These are phyloP conservation scores for Kodamaea sp. DNA, from an alignment of 1,139 yeast species.

Conservation along the genomic window DNA sequence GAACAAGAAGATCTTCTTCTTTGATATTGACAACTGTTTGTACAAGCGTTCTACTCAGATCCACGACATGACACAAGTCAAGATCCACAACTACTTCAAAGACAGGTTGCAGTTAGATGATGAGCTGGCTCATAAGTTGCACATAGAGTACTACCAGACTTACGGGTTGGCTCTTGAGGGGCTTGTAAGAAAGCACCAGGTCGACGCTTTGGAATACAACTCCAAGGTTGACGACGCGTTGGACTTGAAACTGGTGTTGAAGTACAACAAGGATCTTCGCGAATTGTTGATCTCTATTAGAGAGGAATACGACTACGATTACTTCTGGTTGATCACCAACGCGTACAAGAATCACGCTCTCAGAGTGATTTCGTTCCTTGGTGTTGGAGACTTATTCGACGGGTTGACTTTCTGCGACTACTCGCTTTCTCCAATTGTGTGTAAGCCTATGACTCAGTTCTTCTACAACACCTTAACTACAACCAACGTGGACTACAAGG, in stretches of 20 bases:
- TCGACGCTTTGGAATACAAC: slow-evolving; percentile 88
- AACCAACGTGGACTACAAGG: slow-evolving; percentile 58
- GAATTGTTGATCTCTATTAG: slow-evolving; percentile 50
- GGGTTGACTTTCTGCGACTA: slow-evolving; percentile 95
- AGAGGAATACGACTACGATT: slow-evolving; percentile 33
- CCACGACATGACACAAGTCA: slow-evolving; percentile 84
- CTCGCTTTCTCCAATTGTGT: slow-evolving; percentile 60
- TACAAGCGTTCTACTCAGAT: slow-evolving; percentile 73
- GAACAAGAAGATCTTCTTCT: slow-evolving; percentile 63
- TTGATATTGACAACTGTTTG: slow-evolving; percentile 91
- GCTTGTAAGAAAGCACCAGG: slow-evolving; percentile 74
- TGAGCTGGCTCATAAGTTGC: slow-evolving; percentile 75
- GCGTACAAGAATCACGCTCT: slow-evolving; percentile 90
- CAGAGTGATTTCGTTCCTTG: slow-evolving; percentile 73
- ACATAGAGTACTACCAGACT: slow-evolving; percentile 73
- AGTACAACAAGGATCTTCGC: slow-evolving; percentile 58
- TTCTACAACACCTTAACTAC: slow-evolving; percentile 56
- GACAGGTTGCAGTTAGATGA: slow-evolving; percentile 59
- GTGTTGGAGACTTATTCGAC: slow-evolving; percentile 87
- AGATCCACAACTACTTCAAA: slow-evolving; percentile 80
- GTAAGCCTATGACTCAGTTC: slow-evolving; percentile 77
- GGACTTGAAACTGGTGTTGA: slow-evolving; percentile 74
- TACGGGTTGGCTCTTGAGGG: slow-evolving; percentile 96
- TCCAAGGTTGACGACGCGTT: slow-evolving; percentile 86
- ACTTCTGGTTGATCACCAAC: slow-evolving; percentile 85